Conservation (phyloP, 1,284 basidiomycete genomes). For the Flammula alnicola region DNA sequence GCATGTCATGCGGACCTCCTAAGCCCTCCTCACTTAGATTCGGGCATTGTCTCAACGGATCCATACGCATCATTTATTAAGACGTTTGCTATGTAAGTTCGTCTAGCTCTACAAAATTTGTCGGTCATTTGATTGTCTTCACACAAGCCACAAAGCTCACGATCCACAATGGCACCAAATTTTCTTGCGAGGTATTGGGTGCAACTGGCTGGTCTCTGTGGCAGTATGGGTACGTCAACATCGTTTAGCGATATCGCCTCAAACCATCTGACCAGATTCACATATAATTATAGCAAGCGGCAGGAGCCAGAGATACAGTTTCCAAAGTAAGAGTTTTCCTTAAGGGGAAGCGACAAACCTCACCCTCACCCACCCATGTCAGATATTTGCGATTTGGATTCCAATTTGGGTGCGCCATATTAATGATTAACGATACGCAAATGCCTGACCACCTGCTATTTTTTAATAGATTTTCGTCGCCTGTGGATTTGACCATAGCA, state of each 20-base stretch:
- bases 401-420: constrained; percentile 68
- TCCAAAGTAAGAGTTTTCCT: constrained; percentile 57
- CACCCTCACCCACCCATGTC: constrained; percentile 1
- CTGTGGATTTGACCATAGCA: constrained; percentile 75
- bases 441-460: neutral
- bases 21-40: constrained; percentile 42
- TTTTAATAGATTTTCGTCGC: constrained; percentile 65
- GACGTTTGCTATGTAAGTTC: too few relatives aligned
- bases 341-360: too few relatives aligned
- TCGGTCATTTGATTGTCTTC: constrained; percentile 5
- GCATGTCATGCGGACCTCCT: neutral
- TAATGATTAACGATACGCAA: neutral
- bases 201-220: constrained; percentile 81
- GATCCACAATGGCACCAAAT: constrained; percentile 76
- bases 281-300: constrained; percentile 60
- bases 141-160: constrained; percentile 67
- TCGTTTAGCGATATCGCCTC: neutral
- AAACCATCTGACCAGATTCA: neutral
- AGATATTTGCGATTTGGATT: constrained; percentile 74
- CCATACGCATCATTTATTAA: constrained; percentile 62
- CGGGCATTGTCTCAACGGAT: constrained; percentile 57
- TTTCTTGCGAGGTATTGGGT: constrained; percentile 76
- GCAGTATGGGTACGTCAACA: constrained; percentile 74
- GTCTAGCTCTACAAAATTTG: too few relatives aligned
- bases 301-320: constrained; percentile 73